Evolutionary conservation across 306 rosid genomes (phyloP), one percentile per base, ranked within the genome.

Genomic region (Lotus japonicus): DNA sequence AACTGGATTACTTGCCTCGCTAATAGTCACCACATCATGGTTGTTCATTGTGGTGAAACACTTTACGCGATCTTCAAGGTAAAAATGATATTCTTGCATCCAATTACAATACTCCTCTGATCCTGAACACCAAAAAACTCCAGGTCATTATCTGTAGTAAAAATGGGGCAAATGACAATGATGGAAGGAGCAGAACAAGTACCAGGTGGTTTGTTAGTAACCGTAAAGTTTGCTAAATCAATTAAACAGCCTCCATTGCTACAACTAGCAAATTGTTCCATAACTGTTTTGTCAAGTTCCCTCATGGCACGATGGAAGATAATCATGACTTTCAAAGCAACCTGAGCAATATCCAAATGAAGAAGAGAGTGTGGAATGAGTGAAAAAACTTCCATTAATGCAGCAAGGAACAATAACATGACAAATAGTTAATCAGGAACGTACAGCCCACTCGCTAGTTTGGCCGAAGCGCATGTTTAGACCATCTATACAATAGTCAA

Each of bases 271-370:
- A 90, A 82, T 70, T 86, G 97, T 73, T 71, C 88, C 68, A 82
- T 88, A 79, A 92, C 82, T 14, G 97, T 83, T 28, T 81, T 81
- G 73, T 90, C 96, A 66, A 92, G 94, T 80, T 92, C 98, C 80
- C 98, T 86, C 77, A 90, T 70, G 33, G 97, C 97, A 71, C 97
- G 94, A 77, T 92, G 97, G 58, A 89, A 72, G 13, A 92, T 84
- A 7, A 90, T 33, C 9, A 92, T 77, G 5, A 88, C 71, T 78
- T 92, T 92, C 79, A 83, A 31, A 16, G 91, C 97, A 77, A 89
- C 96, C 98, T 92, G 76, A 69, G 26, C 16, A 59, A 33, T 26
- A 74, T 18, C 36, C 55, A 65, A 65, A 18, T 41, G 45, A 44
- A 21, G 5, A n/a, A 42, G 11, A 41, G 59, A 56, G 51, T 13